phyloP scores from a whole-genome alignment of 768 basidiomycete genomes.

The Calocera viscosa region DNA sequence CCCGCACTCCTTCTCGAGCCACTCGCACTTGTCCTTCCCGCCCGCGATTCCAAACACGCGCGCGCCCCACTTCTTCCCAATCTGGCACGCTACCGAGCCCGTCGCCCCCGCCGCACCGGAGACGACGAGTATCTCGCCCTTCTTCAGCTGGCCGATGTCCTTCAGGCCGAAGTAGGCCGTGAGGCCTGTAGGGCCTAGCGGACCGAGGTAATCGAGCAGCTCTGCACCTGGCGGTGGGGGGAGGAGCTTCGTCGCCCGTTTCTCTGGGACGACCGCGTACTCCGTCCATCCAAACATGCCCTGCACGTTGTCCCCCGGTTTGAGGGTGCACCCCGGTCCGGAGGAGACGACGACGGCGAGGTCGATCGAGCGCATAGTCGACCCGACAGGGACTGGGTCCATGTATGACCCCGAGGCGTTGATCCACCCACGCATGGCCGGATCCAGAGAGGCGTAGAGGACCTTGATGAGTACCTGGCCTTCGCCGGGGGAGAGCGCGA shows the following conservation, averaged over 20 bases:
- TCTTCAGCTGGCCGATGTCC: conserved; percentile 66
- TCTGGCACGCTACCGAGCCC: conserved; percentile 70
- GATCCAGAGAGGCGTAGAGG: conserved; percentile 70
- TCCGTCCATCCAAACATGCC: conserved; percentile 56
- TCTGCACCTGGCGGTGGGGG: conserved; percentile 42
- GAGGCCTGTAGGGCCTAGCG: conserved; percentile 62
- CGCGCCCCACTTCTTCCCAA: conserved; percentile 59
- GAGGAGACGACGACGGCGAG: conserved; percentile 42
- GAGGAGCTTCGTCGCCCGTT: conserved; percentile 36
- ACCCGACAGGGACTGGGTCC: conserved; percentile 51
- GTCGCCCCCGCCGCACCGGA: conserved; percentile 89
- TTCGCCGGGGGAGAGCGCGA: conserved; percentile 29
- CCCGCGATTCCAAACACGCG: conserved; percentile 85
- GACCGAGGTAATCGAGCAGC: conserved; percentile 67
- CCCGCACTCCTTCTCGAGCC: conserved; percentile 74
- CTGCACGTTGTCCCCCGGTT: conserved; percentile 36
- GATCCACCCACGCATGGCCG: conserved; percentile 79
- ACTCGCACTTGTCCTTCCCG: conserved; percentile 65
- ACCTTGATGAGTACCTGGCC: conserved; percentile 56
- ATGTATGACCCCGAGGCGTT: conserved; percentile 59
- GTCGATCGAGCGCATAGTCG: conserved; percentile 58
- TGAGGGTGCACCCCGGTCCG: conserved; percentile 43
- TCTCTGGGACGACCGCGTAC: conserved; percentile 50
- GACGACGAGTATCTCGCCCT: conserved; percentile 73
- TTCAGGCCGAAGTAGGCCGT: conserved; percentile 86